phyloP scores from a whole-genome alignment of 306 rosid species.

The Crotalaria pallida region DNA sequence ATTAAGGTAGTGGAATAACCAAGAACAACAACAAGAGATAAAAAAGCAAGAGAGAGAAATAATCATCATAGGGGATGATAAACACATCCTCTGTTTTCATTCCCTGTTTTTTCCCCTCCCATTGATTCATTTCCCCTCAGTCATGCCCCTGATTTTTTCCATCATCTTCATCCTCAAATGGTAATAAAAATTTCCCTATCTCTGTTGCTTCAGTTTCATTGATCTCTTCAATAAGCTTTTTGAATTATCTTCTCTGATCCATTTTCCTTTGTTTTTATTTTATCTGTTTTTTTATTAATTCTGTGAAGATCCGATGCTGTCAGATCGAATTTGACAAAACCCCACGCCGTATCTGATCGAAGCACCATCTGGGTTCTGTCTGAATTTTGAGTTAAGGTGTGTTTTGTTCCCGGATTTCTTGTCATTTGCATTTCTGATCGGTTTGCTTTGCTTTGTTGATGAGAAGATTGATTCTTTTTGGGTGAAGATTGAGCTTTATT shows the following conservation, averaged over 20 bases:
- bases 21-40: constrained; percentile 41
- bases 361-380: constrained; percentile 68
- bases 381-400: constrained; percentile 60
- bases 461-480: constrained; percentile 28
- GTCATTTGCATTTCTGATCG: constrained; percentile 54
- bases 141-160: constrained; percentile 38
- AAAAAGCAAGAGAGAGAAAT: constrained; percentile 24
- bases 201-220: constrained; percentile 17
- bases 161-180: constrained; percentile 46
- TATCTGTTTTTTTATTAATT: constrained; percentile 46
- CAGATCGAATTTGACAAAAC: constrained; percentile 60
- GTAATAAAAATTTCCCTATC: constrained; percentile 36
- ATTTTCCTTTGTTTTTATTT: constrained; percentile 9
- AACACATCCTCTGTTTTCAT: constrained; percentile 83
- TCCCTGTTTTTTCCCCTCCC: constrained; percentile 42
- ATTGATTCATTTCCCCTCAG: constrained; percentile 53
- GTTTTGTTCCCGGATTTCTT: constrained; percentile 29
- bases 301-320: constrained; percentile 68
- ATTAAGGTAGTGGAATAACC: constrained; percentile 76
- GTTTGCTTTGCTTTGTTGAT: constrained; percentile 23
- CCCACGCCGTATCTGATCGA: constrained; percentile 51
- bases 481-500: constrained; percentile 2
- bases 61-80: constrained; percentile 47
- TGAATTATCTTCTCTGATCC: constrained; percentile 49
- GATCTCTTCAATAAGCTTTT: constrained; percentile 23